Evolutionary conservation across 192 early-diverging fungal species (phyloP).

Genomic region (Linnemannia exigua): DNA sequence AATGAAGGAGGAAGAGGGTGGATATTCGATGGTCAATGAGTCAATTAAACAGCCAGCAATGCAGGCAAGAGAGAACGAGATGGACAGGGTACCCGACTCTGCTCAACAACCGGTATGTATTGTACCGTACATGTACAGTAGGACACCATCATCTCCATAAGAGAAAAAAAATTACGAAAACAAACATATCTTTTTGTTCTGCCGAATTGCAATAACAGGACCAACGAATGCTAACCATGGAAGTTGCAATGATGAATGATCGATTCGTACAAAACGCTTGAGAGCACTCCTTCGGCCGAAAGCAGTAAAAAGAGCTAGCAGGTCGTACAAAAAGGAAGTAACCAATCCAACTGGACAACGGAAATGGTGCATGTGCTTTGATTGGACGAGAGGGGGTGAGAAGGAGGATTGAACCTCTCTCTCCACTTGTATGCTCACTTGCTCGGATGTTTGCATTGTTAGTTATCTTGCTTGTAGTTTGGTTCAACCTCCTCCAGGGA

Average conservation of each 20-base stretch:
- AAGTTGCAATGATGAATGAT: neutral
- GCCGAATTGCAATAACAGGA: neutral
- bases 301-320: neutral
- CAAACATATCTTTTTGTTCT: neutral
- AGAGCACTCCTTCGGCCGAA: neutral
- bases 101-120: neutral
- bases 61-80: neutral
- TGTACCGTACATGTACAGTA: neutral
- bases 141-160: neutral
- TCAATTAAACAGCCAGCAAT: too few relatives aligned
- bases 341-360: slow-evolving; percentile 4
- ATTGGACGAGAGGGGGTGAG: neutral
- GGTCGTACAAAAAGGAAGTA: neutral
- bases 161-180: neutral
- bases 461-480: neutral
- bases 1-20: neutral
- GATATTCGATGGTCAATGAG: neutral
- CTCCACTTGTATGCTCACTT: too few relatives aligned
- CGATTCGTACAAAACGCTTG: neutral
- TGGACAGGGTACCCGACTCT: neutral
- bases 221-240: neutral
- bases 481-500: neutral
- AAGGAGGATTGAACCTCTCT: neutral
- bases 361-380: neutral
- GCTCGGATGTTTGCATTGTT: neutral